These are phyloP conservation scores for Rachicladosporium sp. DNA, from an alignment of 2,329 filamentous ascomycete species.

Conservation along the genomic window DNA sequence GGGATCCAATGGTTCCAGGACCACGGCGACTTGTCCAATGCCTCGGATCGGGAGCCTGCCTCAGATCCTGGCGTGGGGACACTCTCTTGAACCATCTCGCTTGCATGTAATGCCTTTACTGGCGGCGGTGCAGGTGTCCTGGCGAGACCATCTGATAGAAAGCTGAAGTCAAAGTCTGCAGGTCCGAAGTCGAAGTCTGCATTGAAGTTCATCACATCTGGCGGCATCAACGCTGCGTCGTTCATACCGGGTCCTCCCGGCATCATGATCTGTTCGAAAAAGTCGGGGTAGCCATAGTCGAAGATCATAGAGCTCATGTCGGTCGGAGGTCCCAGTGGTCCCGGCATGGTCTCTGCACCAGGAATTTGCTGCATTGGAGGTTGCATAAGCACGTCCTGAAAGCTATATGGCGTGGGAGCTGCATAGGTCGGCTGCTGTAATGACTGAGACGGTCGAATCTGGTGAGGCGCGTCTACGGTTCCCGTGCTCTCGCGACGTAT, in stretches of 20 bases:
- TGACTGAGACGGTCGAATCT: neutral
- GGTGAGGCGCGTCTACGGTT: no score
- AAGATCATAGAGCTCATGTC: neutral
- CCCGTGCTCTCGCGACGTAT: neutral
- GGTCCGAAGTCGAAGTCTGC: constrained; percentile 14
- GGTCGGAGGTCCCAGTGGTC: neutral
- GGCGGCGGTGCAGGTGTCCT: constrained; percentile 2
- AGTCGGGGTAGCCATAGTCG: constrained; percentile 14
- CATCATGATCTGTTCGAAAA: constrained; percentile 20
- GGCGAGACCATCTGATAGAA: constrained; percentile 8
- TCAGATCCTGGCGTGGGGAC: constrained; percentile 3
- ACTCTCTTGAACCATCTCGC: neutral
- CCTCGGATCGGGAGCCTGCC: constrained; percentile 11
- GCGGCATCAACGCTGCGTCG: constrained; percentile 7
- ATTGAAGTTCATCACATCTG: constrained; percentile 15
- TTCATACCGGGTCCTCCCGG: constrained; percentile 4
- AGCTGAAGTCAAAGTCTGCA: constrained; percentile 16
- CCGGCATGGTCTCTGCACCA: constrained; percentile 1
- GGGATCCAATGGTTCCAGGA: constrained; percentile 18
- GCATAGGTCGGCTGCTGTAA: constrained; percentile 1
- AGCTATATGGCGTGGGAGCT: neutral
- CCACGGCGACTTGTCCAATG: constrained; percentile 14
- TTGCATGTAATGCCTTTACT: neutral
- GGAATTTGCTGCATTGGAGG: constrained; percentile 1
- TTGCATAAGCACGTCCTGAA: constrained; percentile 1